Evolutionary conservation across 2,329 filamentous ascomycete species (phyloP).

Genomic region (Diaporthe sp.): DNA sequence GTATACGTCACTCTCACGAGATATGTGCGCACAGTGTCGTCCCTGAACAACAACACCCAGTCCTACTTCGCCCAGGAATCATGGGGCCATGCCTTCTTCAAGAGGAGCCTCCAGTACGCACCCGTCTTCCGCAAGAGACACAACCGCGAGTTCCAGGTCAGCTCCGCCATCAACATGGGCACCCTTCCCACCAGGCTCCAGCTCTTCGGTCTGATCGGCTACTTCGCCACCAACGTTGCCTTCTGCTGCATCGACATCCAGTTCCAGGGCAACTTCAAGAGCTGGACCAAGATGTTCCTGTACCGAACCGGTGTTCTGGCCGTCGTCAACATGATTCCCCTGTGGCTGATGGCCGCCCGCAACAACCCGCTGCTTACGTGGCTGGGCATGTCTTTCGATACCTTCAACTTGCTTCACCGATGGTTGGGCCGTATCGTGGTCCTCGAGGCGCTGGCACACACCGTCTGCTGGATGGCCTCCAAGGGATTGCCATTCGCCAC

Average conservation of each 20-base stretch:
- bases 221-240: conserved; percentile 79
- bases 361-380: conserved; percentile 83
- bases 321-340: conserved; percentile 81
- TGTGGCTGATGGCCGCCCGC: conserved; percentile 80
- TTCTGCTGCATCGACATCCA: conserved; percentile 80
- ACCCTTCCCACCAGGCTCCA: conserved; percentile 86
- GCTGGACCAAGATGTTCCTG: conserved; percentile 65
- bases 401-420: conserved; percentile 84
- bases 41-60: conserved; percentile 83
- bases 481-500: conserved; percentile 60
- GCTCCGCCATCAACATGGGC: conserved; percentile 70
- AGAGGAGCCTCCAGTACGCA: conserved; percentile 76
- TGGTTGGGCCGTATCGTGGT: conserved; percentile 85
- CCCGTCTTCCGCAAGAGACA: conserved; percentile 81
- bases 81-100: conserved; percentile 68
- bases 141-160: conserved; percentile 77
- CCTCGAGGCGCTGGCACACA: conserved; percentile 76
- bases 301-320: conserved; percentile 79
- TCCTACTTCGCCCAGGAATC: conserved; percentile 78
- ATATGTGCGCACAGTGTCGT: conserved; percentile 80
- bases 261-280: conserved; percentile 61
- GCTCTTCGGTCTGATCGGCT: conserved; percentile 74
- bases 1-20: conserved; percentile 69
- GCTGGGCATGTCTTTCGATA: conserved; percentile 83
- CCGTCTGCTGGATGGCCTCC: conserved; percentile 67